These are phyloP conservation scores for Salix caprea DNA, from an alignment of 345 rosid species.

Conservation along the genomic window DNA sequence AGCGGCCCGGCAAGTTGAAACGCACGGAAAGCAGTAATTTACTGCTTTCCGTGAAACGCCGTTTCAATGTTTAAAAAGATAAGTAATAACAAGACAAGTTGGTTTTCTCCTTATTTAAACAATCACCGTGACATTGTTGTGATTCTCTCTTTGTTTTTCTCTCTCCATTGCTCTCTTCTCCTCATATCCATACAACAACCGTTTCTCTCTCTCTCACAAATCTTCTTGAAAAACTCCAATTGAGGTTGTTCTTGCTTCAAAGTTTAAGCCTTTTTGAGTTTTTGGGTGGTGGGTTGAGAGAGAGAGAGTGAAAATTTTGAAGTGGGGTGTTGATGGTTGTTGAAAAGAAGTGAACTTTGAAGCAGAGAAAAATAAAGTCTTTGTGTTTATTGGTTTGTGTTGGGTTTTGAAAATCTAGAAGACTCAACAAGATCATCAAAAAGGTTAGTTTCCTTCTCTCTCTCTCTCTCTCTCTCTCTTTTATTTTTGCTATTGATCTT, in stretches of 20 bases:
- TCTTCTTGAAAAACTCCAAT: background rate
- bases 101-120: background rate
- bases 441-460: conserved; percentile 24
- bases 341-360: background rate
- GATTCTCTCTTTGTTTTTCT: background rate
- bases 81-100: background rate
- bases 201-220: background rate
- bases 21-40: too few relatives aligned
- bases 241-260: background rate
- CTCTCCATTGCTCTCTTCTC: background rate
- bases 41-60: too few relatives aligned
- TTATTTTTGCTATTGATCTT: background rate
- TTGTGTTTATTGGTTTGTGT: background rate
- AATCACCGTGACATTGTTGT: background rate
- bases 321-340: background rate
- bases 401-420: conserved; percentile 11
- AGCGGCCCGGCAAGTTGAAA: too few relatives aligned
- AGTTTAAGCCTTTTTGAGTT: background rate
- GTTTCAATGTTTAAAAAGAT: too few relatives aligned
- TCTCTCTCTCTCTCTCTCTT: background rate
- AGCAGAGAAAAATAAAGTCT: background rate
- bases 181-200: background rate
- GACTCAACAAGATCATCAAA: conserved; percentile 46
- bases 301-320: background rate
- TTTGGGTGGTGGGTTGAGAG: background rate